Percentiles rank a stretch among this genome's conserved stretches.
phyloP scores from a whole-genome alignment of 1,139 yeast species.

The Geotrichum histeridarum region DNA sequence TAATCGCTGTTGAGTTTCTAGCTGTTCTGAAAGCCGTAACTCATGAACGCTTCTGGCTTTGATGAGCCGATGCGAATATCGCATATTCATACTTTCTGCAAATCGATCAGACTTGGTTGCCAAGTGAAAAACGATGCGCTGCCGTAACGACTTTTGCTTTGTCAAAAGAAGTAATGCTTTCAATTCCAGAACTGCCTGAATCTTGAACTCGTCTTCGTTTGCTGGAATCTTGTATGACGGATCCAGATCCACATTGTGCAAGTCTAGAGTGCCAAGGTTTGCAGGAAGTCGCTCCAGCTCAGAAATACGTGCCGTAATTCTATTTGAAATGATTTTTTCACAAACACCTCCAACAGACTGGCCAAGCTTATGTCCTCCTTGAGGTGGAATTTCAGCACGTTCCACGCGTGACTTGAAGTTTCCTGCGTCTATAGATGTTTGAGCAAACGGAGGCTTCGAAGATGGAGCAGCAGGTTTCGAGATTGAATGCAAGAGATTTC shows the following conservation, averaged over 20 bases:
- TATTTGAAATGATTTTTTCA: slow-evolving; percentile 38
- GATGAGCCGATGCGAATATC: slow-evolving; percentile 43
- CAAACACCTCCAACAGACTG: slow-evolving; percentile 31
- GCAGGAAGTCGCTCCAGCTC: slow-evolving; percentile 76
- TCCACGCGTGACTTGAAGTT: slow-evolving; percentile 29
- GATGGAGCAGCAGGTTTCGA: slow-evolving; percentile 18
- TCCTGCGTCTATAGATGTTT: slow-evolving; percentile 29
- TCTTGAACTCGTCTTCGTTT: slow-evolving; percentile 44
- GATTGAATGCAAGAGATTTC: slow-evolving; percentile 36
- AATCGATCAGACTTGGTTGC: slow-evolving; percentile 42
- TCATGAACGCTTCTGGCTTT: slow-evolving; percentile 62
- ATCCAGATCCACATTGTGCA: slow-evolving; percentile 37
- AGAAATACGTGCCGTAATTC: slow-evolving; percentile 60
- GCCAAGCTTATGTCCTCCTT: slow-evolving; percentile 20
- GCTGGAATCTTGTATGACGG: slow-evolving; percentile 47
- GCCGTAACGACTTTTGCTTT: slow-evolving; percentile 80
- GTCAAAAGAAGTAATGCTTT: slow-evolving; percentile 74
- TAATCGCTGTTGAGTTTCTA: slow-evolving; percentile 51
- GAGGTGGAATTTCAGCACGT: slow-evolving; percentile 34
- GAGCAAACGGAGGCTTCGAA: slow-evolving; percentile 9
- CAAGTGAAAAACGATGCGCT: slow-evolving; percentile 59
- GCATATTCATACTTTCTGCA: slow-evolving; percentile 34
- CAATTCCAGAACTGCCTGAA: slow-evolving; percentile 70
- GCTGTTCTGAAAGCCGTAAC: slow-evolving; percentile 55
- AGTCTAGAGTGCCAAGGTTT: slow-evolving; percentile 62